Base-by-base conservation (phyloP, 305 asterid genomes). In the Petunia hybrid region DNA sequence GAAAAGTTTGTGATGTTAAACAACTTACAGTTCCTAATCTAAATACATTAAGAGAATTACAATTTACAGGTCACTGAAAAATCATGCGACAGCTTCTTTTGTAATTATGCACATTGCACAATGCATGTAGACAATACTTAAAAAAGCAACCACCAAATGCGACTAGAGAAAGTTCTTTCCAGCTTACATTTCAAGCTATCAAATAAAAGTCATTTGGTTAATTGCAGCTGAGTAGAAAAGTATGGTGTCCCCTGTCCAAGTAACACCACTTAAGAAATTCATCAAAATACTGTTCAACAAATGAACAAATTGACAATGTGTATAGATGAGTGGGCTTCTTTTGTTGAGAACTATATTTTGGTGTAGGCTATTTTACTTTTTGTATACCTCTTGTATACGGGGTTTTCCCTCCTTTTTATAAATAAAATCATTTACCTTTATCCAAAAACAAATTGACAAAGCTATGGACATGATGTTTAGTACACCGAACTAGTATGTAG, bases 401-500 rank as follows among this genome's bases (percentile, higher is more conserved):
- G 31, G 31, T 22, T 22, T 22, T 22, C 31, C 31, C 31, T 22
- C 31, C 31, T 22, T 22, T 22, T 22, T 22, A 22, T 22, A 22
- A 22, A 22, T 22, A 22, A 22, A 22, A 22, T 22, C 31, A 22
- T 22, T 22, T 22, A 22, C 31, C 31, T 22, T 22, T 22, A 22
- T 22, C 31, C 31, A 22, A 22, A 22, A 22, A 22, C 31, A 22
- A 74, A 38, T 6, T 74, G 38, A 2, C 38, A 38, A 0, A 53
- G 64, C 45, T 53, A 53, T 74, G 79, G 38, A 38, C 38, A 36
- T 12, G 64, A 74, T 53, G 53, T 38, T 57, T 74, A 74, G 63
- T 74, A 8, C 2, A 38, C n/a, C 36, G 2, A 36, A 2, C 79
- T 38, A 71, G 77, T 45, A 8, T 10, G 36, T 53, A 53, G 36